phyloP scores from a whole-genome alignment of 805 yeast species.

The Candida odintsovae region DNA sequence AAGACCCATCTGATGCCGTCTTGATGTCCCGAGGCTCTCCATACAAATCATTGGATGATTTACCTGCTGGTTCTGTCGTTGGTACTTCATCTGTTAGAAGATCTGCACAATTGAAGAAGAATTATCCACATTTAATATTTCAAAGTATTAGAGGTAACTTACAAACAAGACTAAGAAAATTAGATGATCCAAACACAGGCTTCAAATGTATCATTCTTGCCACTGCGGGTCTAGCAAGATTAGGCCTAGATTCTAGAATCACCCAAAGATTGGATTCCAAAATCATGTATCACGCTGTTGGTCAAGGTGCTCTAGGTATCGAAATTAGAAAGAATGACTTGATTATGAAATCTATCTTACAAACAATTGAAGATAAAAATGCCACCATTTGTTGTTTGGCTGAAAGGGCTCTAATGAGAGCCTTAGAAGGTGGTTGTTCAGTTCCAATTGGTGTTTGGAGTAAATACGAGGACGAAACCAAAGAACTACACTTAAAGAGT shows the following conservation, averaged over 20 bases:
- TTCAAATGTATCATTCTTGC: constrained; percentile 81
- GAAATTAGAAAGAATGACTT: constrained; percentile 75
- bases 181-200: constrained; percentile 64
- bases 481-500: constrained; percentile 51
- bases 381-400: constrained; percentile 77
- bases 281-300: constrained; percentile 92
- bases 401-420: constrained; percentile 81
- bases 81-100: constrained; percentile 95
- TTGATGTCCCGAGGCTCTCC: constrained; percentile 64
- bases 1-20: constrained; percentile 91
- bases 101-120: constrained; percentile 80
- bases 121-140: constrained; percentile 70
- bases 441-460: constrained; percentile 92
- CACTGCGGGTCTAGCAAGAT: constrained; percentile 81
- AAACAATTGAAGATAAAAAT: constrained; percentile 56
- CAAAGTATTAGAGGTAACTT: constrained; percentile 83
- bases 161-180: constrained; percentile 73
- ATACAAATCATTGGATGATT: constrained; percentile 59
- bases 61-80: constrained; percentile 81
- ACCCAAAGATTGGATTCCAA: constrained; percentile 64
- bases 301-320: constrained; percentile 97
- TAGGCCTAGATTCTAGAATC: constrained; percentile 69
- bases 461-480: constrained; percentile 40
- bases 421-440: constrained; percentile 95
- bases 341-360: constrained; percentile 51